Conservation (phyloP, 257 asterid species). For the Solanum pinnatisectum region DNA sequence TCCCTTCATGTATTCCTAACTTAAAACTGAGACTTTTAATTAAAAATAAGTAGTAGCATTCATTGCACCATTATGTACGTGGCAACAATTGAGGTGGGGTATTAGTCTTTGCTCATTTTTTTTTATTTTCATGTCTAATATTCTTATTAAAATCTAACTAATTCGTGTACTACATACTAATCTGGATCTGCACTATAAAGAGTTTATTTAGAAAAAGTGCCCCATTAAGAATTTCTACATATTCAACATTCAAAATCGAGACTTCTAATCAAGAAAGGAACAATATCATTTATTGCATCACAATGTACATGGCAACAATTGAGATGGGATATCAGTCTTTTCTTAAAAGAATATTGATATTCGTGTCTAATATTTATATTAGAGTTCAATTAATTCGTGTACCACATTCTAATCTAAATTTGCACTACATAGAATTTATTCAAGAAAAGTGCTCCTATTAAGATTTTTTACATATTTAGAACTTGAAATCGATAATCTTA, state of each 20-base stretch:
- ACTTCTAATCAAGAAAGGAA: background rate
- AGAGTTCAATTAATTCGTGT: rapidly evolving
- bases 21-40: background rate
- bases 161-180: background rate
- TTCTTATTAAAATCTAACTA: background rate
- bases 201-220: too few species aligned
- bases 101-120: background rate
- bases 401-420: too few species aligned
- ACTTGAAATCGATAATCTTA: too few species aligned
- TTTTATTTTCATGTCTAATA: rapidly evolving
- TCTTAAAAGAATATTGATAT: background rate
- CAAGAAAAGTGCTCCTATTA: rapidly evolving
- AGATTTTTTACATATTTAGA: too few species aligned
- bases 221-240: too few species aligned
- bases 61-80: background rate
- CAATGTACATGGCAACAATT: background rate
- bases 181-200: too few species aligned
- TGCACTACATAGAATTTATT: background rate
- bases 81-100: background rate
- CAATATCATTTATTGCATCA: background rate
- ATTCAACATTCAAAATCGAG: background rate
- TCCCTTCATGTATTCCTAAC: background rate
- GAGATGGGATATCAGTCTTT: background rate
- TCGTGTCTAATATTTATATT: background rate
- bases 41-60: background rate